These are phyloP conservation scores for Colletotrichum graminicola DNA, from an alignment of 2,329 filamentous ascomycete genomes.

Conservation along the genomic window DNA sequence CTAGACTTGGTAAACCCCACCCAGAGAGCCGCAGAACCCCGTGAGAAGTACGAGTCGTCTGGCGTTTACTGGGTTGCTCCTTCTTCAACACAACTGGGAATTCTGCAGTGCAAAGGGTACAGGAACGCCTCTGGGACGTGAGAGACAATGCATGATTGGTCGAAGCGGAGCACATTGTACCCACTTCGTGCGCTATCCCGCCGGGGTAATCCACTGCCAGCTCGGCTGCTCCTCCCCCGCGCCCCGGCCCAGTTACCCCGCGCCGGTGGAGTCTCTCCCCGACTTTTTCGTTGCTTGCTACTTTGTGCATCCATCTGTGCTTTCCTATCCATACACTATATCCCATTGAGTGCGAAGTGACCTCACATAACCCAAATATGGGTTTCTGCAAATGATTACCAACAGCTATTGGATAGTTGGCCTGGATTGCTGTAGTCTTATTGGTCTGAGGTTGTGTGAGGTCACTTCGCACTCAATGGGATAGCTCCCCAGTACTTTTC, in stretches of 20 bases:
- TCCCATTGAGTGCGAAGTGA: no score
- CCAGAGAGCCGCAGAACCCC: no score
- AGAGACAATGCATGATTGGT: neutral
- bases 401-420: no score
- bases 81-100: neutral
- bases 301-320: no score
- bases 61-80: neutral
- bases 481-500: neutral
- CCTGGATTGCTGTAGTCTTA: no score
- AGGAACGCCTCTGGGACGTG: neutral
- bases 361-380: no score
- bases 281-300: no score
- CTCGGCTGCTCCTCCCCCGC: slow-evolving; percentile 41
- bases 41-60: neutral
- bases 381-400: no score
- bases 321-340: no score
- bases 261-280: slow-evolving; percentile 29
- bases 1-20: slow-evolving; percentile 7
- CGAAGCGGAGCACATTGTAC: no score
- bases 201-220: slow-evolving; percentile 16
- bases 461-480: no score
- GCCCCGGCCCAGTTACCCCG: slow-evolving; percentile 38
- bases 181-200: neutral
- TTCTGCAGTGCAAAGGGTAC: neutral
- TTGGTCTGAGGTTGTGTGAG: no score